Percentiles rank a stretch among this genome's conserved stretches.
Evolutionary conservation across 345 rosid genomes (phyloP).

Genomic region (Geranium brycei): DNA sequence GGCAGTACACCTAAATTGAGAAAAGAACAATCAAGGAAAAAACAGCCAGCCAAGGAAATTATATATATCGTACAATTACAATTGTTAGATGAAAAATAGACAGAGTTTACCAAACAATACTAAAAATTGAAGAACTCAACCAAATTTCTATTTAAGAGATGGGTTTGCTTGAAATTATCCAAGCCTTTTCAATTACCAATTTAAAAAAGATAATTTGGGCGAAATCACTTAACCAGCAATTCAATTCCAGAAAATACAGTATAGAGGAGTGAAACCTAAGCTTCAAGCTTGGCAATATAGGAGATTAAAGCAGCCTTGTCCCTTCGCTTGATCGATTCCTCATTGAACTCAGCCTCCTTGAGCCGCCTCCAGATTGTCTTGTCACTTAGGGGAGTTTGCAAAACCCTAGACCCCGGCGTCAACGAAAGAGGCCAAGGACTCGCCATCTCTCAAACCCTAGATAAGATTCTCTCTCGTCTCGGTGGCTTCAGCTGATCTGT

Average conservation of each 20-base stretch:
- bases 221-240: neutral
- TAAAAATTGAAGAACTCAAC: too few relatives aligned
- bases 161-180: too few relatives aligned
- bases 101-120: neutral
- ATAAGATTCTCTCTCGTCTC: neutral
- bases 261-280: conserved; percentile 45
- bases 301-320: conserved; percentile 86
- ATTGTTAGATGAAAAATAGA: too few relatives aligned
- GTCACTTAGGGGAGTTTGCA: conserved; percentile 43
- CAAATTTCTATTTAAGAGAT: too few relatives aligned
- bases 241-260: neutral
- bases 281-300: conserved; percentile 77
- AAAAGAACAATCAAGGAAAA: too few relatives aligned
- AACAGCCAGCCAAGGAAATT: neutral
- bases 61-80: too few relatives aligned
- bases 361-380: conserved; percentile 68
- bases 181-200: too few relatives aligned
- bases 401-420: conserved; percentile 56
- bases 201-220: too few relatives aligned
- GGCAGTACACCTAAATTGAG: neutral
- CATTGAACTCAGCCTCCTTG: conserved; percentile 81
- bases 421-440: conserved; percentile 35
- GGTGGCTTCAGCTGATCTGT: neutral
- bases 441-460: conserved; percentile 40
- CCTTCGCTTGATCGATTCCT: conserved; percentile 60